Conservation (phyloP, 257 asterid species). For the Capsicum chinense region DNA sequence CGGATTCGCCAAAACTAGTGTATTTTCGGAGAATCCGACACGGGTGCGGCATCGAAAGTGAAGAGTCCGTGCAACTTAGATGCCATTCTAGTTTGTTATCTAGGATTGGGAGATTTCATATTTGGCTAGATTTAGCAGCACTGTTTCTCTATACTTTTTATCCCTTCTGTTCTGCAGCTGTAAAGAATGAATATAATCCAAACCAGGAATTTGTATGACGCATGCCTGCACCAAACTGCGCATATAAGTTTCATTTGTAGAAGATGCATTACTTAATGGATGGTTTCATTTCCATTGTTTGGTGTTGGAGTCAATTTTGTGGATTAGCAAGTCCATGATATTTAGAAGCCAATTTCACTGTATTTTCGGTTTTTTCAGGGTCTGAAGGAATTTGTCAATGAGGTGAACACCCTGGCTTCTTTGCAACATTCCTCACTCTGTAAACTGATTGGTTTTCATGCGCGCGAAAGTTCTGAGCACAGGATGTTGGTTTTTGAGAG, state of each 20-base stretch:
- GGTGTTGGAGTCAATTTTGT: background rate
- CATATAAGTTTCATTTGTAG: background rate
- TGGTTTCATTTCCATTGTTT: background rate
- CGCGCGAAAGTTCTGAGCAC: conserved; percentile 77
- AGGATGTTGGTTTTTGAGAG: conserved; percentile 92
- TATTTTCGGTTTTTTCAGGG: conserved; percentile 54
- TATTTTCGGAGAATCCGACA: no score
- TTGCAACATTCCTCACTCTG: conserved; percentile 78
- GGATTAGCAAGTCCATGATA: conserved; percentile 1
- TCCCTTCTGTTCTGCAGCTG: background rate
- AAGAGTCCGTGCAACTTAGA: no score
- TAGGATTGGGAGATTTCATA: conserved; percentile 6
- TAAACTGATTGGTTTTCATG: conserved; percentile 88
- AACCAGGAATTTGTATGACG: conserved; percentile 9
- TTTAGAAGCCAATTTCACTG: background rate
- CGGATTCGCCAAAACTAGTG: no score
- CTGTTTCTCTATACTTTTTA: background rate
- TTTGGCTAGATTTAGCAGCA: background rate
- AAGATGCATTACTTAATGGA: background rate
- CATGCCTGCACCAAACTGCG: background rate
- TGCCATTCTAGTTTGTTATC: conserved; percentile 4
- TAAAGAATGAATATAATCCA: background rate
- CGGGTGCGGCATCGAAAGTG: no score
- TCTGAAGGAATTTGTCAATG: conserved; percentile 78
- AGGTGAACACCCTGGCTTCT: conserved; percentile 77